Percentiles rank a stretch among this genome's conserved stretches.
Conservation (phyloP, 176 grass and related monocot species). For the Canna indica region DNA sequence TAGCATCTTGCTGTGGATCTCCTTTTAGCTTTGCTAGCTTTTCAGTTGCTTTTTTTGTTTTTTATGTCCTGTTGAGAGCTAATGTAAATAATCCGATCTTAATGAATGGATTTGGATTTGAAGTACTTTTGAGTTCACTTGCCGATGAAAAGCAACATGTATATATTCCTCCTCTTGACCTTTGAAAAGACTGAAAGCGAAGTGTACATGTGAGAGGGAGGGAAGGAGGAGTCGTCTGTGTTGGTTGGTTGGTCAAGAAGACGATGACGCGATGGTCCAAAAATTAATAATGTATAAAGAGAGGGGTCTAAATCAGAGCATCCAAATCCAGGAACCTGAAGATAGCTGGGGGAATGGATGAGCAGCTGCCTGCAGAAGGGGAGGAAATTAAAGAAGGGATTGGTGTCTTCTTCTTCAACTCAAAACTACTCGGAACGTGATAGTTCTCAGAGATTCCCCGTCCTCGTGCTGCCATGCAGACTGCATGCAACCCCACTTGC, state of each 20-base stretch:
- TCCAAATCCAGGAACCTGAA: not conserved
- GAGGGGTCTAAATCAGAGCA: not conserved
- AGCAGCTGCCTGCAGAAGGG: not conserved
- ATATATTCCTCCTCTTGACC: not conserved
- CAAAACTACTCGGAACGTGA: conserved; percentile 18
- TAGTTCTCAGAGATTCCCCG: conserved; percentile 26
- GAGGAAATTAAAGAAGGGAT: not conserved
- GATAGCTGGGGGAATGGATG: not conserved
- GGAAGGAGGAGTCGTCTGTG: not conserved
- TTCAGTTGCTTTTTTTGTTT: not conserved
- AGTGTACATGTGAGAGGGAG: not conserved
- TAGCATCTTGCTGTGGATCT: conserved; percentile 5
- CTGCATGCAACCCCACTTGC: not conserved
- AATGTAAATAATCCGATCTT: conserved; percentile 2
- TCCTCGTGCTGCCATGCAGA: conserved; percentile 7
- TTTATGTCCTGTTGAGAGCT: not conserved
- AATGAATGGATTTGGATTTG: not conserved
- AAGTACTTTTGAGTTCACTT: not conserved
- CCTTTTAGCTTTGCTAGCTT: not conserved
- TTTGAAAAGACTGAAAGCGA: conserved; percentile 2
- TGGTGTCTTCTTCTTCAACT: not conserved
- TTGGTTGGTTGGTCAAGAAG: not conserved
- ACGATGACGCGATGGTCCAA: not conserved
- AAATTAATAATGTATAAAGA: not conserved
- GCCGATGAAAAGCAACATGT: not conserved